Percentiles rank a stretch among this genome's conserved stretches.
These are phyloP conservation scores for Candida palmyrensis DNA, from an alignment of 805 yeast species.

Conservation along the genomic window DNA sequence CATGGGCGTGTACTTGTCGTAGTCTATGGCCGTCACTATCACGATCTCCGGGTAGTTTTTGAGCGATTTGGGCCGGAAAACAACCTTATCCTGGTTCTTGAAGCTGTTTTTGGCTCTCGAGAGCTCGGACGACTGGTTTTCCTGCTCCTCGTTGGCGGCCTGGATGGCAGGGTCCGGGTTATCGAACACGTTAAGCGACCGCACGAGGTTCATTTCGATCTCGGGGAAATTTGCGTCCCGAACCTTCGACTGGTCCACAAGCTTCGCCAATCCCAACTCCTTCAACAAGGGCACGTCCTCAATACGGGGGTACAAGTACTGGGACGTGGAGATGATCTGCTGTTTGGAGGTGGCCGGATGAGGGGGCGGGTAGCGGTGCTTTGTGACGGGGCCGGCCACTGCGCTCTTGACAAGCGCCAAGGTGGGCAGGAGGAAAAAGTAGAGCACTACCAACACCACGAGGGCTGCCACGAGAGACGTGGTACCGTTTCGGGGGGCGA, in stretches of 20 bases:
- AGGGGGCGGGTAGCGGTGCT: constrained; percentile 29
- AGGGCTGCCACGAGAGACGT: no score
- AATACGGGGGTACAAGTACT: constrained; percentile 66
- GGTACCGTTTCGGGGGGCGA: no score
- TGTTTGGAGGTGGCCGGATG: constrained; percentile 30
- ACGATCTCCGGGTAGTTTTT: constrained; percentile 58
- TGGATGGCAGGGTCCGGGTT: constrained; percentile 33
- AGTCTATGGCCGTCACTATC: constrained; percentile 76
- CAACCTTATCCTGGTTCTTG: constrained; percentile 60
- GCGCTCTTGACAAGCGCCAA: no score
- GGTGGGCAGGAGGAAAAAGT: no score
- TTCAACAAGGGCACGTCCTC: constrained; percentile 62
- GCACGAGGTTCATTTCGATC: constrained; percentile 26
- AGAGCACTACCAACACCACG: no score
- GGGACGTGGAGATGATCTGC: constrained; percentile 41
- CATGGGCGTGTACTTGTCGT: constrained; percentile 54
- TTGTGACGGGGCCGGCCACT: no score
- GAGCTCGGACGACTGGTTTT: constrained; percentile 39
- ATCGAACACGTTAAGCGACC: constrained; percentile 40
- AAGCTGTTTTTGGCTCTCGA: constrained; percentile 50
- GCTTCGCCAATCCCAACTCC: constrained; percentile 47
- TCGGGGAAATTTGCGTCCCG: constrained; percentile 40
- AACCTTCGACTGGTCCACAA: constrained; percentile 47
- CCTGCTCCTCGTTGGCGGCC: constrained; percentile 40
- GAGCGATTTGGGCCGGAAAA: constrained; percentile 32